Percentiles rank a stretch among this genome's conserved stretches.
phyloP scores from a whole-genome alignment of 306 rosid genomes.

The Morella rubra region DNA sequence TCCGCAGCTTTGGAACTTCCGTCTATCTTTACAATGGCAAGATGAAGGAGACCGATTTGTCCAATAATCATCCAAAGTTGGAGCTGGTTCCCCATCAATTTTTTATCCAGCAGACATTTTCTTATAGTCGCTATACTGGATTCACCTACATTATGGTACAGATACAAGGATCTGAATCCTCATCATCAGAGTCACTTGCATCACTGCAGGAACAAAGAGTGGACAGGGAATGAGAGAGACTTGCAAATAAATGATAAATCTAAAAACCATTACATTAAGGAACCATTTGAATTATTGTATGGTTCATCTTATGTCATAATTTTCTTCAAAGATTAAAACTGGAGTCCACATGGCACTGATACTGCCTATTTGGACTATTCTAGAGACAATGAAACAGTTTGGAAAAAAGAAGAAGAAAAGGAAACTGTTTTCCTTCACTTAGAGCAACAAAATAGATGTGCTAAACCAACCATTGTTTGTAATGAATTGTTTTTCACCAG shows the following conservation, averaged over 20 bases:
- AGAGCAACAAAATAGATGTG: background rate
- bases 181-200: slow-evolving; percentile 75
- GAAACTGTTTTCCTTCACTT: background rate
- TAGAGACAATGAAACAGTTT: slow-evolving; percentile 45
- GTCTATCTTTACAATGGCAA: slow-evolving; percentile 33
- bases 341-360: background rate
- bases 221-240: slow-evolving; percentile 25
- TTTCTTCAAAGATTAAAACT: slow-evolving; percentile 12
- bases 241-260: background rate
- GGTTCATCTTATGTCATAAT: slow-evolving; percentile 11
- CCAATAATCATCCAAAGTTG: slow-evolving; percentile 27
- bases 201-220: slow-evolving; percentile 61
- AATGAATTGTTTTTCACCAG: background rate
- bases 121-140: slow-evolving; percentile 30
- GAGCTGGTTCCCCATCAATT: slow-evolving; percentile 33
- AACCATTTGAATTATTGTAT: slow-evolving; percentile 3
- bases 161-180: slow-evolving; percentile 72
- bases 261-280: background rate
- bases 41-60: slow-evolving; percentile 26
- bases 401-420: background rate
- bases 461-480: background rate
- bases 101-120: slow-evolving; percentile 40
- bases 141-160: slow-evolving; percentile 71
- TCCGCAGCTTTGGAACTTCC: slow-evolving; percentile 29
- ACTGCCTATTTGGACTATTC: slow-evolving; percentile 18